These are phyloP conservation scores for Penicillium pancosmium DNA, from an alignment of 495 filamentous ascomycete species.

Conservation along the genomic window DNA sequence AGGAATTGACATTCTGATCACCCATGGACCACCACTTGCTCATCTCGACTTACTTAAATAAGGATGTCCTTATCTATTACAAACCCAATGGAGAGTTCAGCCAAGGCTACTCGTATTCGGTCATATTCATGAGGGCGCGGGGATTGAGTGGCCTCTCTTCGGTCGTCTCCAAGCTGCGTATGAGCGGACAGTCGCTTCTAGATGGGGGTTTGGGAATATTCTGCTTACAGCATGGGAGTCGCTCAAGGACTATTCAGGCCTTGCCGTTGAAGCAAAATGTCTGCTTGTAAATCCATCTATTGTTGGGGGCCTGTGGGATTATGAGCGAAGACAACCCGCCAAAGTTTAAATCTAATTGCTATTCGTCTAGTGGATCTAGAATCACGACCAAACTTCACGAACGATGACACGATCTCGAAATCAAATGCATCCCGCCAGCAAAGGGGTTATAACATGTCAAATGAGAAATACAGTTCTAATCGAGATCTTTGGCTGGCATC, in stretches of 20 bases:
- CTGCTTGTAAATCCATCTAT: constrained; percentile 31
- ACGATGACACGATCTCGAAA: no score
- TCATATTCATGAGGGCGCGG: constrained; percentile 71
- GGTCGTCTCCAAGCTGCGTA: constrained; percentile 24
- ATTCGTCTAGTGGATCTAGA: no score
- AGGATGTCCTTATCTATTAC: constrained; percentile 65
- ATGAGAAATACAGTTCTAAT: no score
- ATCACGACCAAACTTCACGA: no score
- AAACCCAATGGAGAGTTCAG: constrained; percentile 65
- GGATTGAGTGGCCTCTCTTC: constrained; percentile 33
- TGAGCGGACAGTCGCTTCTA: constrained; percentile 22
- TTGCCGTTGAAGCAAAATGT: constrained; percentile 25
- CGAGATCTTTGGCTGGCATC: no score
- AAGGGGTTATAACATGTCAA: no score
- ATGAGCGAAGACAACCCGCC: constrained; percentile 20
- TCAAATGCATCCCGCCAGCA: no score
- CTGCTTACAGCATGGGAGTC: constrained; percentile 21
- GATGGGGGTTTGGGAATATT: constrained; percentile 22
- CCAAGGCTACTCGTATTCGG: constrained; percentile 76
- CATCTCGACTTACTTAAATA: constrained; percentile 63
- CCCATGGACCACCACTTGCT: constrained; percentile 61
- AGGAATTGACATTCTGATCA: constrained; percentile 73
- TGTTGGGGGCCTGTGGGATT: constrained; percentile 28
- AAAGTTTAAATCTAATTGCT: background rate
- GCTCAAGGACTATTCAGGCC: constrained; percentile 4